Evolutionary conservation across 805 yeast genomes (phyloP).

Genomic region (Alloascoidea hylecoeti): DNA sequence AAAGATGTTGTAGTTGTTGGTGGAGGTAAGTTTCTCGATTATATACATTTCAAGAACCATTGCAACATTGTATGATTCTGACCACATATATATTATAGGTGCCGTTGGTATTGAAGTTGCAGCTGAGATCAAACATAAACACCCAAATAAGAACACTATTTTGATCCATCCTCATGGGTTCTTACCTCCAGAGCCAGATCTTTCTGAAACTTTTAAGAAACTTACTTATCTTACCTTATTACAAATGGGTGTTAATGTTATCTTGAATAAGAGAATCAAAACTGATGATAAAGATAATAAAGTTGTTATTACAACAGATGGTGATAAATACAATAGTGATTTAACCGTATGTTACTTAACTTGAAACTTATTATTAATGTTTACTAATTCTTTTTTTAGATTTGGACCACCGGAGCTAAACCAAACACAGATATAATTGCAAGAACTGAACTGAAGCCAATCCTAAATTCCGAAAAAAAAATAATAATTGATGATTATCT

Average conservation of each 20-base stretch:
- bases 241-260: not conserved
- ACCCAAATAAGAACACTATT: not conserved
- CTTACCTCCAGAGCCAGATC: constrained; percentile 1
- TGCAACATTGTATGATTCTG: too few relatives aligned
- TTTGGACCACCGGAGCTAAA: not conserved
- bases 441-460: not conserved
- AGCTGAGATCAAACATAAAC: not conserved
- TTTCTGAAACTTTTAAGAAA: not conserved
- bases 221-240: not conserved
- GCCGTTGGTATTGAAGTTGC: not conserved
- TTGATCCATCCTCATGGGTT: not conserved
- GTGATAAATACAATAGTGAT: not conserved
- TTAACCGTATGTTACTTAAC: constrained; percentile 3
- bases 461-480: not conserved
- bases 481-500: constrained; percentile 13
- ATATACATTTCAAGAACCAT: too few relatives aligned
- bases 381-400: constrained; percentile 2
- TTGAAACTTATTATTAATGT: constrained; percentile 13
- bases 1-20: not conserved
- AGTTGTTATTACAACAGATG: not conserved
- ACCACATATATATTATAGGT: not conserved
- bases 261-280: not conserved
- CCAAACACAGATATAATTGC: not conserved
- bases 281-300: not conserved
- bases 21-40: not conserved